A percentile compares a stretch with the other conserved stretches of the same genome.
Evolutionary conservation across 306 rosid species (phyloP).

Genomic region (Oxytropis ochrocephala): DNA sequence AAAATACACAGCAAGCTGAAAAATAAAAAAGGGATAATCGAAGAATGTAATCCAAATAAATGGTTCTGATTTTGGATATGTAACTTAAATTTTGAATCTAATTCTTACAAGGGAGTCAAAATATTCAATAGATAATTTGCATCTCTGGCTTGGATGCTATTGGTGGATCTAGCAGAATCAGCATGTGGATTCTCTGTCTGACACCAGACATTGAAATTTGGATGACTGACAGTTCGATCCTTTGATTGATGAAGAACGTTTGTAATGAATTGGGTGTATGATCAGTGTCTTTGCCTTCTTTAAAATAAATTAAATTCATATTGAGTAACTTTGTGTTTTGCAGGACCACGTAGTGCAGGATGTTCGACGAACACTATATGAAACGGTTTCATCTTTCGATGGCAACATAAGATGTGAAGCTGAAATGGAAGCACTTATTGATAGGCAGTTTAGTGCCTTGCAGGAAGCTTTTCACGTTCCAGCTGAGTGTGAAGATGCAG

Average conservation of each 20-base stretch:
- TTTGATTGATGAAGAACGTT: background rate
- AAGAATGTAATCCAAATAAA: constrained; percentile 4
- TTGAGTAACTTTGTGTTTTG: background rate
- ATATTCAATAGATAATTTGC: background rate
- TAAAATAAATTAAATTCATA: background rate
- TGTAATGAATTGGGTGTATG: background rate
- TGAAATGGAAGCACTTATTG: constrained; percentile 40
- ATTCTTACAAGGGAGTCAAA: constrained; percentile 10
- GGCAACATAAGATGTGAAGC: constrained; percentile 39
- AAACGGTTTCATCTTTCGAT: constrained; percentile 45
- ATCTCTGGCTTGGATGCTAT: background rate
- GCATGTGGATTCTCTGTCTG: background rate
- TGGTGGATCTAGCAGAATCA: background rate
- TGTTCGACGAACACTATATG: constrained; percentile 51
- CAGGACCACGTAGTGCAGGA: constrained; percentile 60
- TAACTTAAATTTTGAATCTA: background rate
- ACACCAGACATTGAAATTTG: background rate
- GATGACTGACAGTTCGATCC: background rate
- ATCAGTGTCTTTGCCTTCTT: background rate
- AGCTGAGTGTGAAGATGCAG: constrained; percentile 24
- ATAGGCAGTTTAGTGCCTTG: constrained; percentile 42
- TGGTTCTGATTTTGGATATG: background rate
- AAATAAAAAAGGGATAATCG: constrained; percentile 1
- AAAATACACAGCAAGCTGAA: background rate
- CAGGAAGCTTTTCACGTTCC: constrained; percentile 45